Base-by-base conservation (phyloP, 1,139 yeast genomes). In the Williopsis jadinii region DNA sequence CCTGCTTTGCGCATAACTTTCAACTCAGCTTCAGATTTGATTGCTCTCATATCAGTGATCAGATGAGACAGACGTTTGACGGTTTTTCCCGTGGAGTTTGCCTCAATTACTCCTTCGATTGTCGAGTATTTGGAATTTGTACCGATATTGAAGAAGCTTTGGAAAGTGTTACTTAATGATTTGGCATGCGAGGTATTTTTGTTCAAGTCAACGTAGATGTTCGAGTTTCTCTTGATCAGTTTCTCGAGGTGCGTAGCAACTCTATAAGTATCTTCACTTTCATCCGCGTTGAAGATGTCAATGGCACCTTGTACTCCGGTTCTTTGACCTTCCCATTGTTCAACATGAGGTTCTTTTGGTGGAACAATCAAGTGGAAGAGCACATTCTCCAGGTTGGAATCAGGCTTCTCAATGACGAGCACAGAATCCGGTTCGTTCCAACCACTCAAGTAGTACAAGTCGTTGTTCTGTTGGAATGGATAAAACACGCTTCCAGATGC, bases 311-410 rank as follows among this genome's bases (percentile, higher is more conserved):
- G 77, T 8, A 82, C 70, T 1, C 99, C 99, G 32, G 95, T 82
- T 52, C 95, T 73, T 34, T 77, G 80, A 9, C 99, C 99, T 55
- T 90, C 97, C 99, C 99, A 92, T 48, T 83, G 76, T 61, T 92
- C 98, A 28, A 75, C 77, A 38, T 68, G 68, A 8, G 77, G 73
- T 58, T 90, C 83, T 54, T 81, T 81, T n/a, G 86, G 87, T 3
- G 92, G 96, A 8, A 90, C 95, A 42, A 88, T 66, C 82, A 94
- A 75, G 54, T 84, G 94, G 43, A 84, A 73, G 2, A 71, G 59
- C 14, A 78, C 65, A 50, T 79, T 79, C 8, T 76, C 80, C 13
- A 73, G 69, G 35, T 64, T 60, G 1, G 69, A 71, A 10, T 62
- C 59, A 13, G 77, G 76, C 53, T 81, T 84, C 56, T 85, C 95